A percentile compares a stretch with the other conserved stretches of the same genome.
phyloP scores from a whole-genome alignment of 106 monocot genomes.

The Dioscorea dumetorum region DNA sequence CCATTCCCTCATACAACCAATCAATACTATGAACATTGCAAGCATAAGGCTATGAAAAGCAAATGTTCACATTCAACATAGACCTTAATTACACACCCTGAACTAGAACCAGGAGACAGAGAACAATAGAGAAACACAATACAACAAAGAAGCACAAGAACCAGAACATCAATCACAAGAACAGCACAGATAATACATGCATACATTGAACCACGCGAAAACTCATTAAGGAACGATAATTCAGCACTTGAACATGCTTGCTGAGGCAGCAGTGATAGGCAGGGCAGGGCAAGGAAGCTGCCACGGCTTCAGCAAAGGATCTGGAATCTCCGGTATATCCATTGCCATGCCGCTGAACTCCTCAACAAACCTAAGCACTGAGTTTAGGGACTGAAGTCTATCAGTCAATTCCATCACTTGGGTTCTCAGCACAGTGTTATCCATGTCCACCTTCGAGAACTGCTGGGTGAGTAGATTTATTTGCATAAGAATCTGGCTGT shows the following conservation, averaged over 20 bases:
- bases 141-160: too few species aligned
- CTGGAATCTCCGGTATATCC: constrained; percentile 5
- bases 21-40: too few species aligned
- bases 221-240: neutral
- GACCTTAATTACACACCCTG: too few species aligned
- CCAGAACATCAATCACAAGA: too few species aligned
- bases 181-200: too few species aligned
- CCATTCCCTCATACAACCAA: too few species aligned
- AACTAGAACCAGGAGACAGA: too few species aligned
- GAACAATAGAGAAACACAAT: too few species aligned
- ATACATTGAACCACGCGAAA: too few species aligned
- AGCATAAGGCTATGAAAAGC: too few species aligned
- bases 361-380: neutral
- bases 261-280: constrained; percentile 3
- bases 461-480: constrained; percentile 10
- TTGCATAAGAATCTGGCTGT: neutral
- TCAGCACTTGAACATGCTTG: constrained; percentile 1
- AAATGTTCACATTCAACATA: too few species aligned
- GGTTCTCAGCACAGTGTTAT: constrained; percentile 23
- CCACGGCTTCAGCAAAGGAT: constrained; percentile 8
- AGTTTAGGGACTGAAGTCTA: constrained; percentile 13
- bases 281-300: constrained; percentile 5
- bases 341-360: constrained; percentile 1
- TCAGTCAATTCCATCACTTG: constrained; percentile 23
- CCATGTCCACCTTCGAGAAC: constrained; percentile 10